Evolutionary conservation across 208 protist genomes (phyloP).

Genomic region (Wallacemonas rigidus): DNA sequence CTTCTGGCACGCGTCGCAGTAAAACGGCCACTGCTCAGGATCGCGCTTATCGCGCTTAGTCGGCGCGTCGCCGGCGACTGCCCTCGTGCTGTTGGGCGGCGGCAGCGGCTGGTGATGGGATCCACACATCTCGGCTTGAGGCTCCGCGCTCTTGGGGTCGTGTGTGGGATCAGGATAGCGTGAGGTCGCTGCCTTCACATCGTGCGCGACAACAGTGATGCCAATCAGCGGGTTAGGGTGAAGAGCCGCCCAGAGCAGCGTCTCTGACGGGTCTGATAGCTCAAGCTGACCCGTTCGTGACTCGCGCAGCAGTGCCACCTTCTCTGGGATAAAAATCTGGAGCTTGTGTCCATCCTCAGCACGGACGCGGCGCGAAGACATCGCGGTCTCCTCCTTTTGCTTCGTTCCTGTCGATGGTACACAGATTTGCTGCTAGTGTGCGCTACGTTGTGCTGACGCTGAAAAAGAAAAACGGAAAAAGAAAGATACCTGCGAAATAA

Average conservation of each 20-base stretch:
- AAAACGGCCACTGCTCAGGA: slow-evolving; percentile 39
- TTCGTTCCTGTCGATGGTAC: too few species aligned
- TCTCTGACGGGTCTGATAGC: not conserved
- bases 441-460: too few species aligned
- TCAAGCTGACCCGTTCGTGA: not conserved
- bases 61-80: not conserved
- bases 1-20: slow-evolving; percentile 86
- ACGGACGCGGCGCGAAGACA: too few species aligned
- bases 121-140: too few species aligned
- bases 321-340: slow-evolving; percentile 9
- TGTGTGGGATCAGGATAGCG: too few species aligned
- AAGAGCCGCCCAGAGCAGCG: not conserved
- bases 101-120: too few species aligned
- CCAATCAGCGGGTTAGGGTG: slow-evolving; percentile 9
- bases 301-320: not conserved
- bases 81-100: too few species aligned
- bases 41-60: slow-evolving; percentile 5
- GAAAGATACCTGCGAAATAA: not conserved
- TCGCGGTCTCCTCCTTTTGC: too few species aligned
- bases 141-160: too few species aligned
- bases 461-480: slow-evolving; percentile 7
- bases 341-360: not conserved
- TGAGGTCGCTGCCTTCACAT: too few species aligned
- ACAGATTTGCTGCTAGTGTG: too few species aligned
- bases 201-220: not conserved